Percentiles rank a stretch among this genome's conserved stretches.
Evolutionary conservation across 768 basidiomycete species (phyloP).

Genomic region (Trametes meyenii): DNA sequence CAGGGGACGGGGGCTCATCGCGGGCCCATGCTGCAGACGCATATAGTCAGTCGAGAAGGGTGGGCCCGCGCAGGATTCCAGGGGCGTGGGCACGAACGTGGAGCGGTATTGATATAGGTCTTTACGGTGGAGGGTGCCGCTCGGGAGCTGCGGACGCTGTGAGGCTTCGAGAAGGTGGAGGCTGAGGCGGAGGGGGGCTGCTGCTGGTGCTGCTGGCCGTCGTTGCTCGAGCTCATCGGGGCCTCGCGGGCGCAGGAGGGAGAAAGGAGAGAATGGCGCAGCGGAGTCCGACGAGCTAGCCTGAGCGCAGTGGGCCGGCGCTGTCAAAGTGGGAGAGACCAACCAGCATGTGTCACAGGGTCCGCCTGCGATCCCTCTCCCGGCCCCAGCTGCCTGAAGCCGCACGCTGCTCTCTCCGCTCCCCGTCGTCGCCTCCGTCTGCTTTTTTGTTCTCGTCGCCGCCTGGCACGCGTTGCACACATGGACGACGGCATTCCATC

Average conservation of each 20-base stretch:
- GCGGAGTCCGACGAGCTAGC: conserved; percentile 6
- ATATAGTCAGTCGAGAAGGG: conserved; percentile 1
- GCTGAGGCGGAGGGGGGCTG: conserved; percentile 22
- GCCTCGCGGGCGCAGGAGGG: conserved; percentile 5
- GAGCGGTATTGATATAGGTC: conserved; percentile 61
- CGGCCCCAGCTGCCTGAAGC: neutral
- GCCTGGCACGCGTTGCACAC: conserved; percentile 38
- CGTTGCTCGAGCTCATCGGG: conserved; percentile 20
- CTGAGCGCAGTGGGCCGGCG: conserved; percentile 18
- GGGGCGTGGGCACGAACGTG: conserved; percentile 52
- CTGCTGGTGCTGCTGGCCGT: conserved; percentile 17
- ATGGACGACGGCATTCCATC: conserved; percentile 78
- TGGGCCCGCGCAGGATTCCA: neutral
- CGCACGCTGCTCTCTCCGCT: conserved; percentile 5
- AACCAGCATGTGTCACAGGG: conserved; percentile 12
- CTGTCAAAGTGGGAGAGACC: conserved; percentile 15
- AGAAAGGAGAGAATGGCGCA: conserved; percentile 14
- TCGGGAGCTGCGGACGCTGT: conserved; percentile 33
- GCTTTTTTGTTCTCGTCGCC: neutral
- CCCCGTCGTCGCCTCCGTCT: conserved; percentile 1
- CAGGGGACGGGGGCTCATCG: conserved; percentile 81
- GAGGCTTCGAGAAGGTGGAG: conserved; percentile 33
- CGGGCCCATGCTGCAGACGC: conserved; percentile 70
- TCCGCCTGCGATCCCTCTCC: neutral
- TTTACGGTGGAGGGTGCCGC: conserved; percentile 46